These are phyloP conservation scores for Aureobasidium subglaciale DNA, from an alignment of 2,329 filamentous ascomycete genomes.

Conservation along the genomic window DNA sequence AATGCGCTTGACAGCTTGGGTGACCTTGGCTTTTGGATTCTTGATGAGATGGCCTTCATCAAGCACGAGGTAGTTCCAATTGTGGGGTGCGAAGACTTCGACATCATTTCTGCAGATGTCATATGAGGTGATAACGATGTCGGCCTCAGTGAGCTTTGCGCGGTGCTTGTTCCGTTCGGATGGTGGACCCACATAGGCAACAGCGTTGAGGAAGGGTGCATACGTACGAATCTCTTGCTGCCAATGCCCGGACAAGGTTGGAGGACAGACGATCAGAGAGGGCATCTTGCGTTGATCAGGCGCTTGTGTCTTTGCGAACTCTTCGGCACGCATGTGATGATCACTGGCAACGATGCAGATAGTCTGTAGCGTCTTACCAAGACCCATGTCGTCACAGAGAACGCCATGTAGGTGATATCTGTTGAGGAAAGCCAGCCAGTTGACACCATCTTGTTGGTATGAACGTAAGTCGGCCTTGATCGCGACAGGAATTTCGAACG, in stretches of 20 bases:
- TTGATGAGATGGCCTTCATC: constrained; percentile 98
- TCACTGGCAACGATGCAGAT: constrained; percentile 97
- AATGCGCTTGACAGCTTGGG: constrained; percentile 82
- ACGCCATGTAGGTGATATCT: constrained; percentile 97
- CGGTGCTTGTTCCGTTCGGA: constrained; percentile 68
- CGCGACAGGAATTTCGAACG: constrained; percentile 86
- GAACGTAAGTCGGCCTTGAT: constrained; percentile 96
- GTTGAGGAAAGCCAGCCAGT: constrained; percentile 97
- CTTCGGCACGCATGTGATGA: constrained; percentile 85
- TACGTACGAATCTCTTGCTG: constrained; percentile 96
- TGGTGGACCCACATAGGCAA: constrained; percentile 86
- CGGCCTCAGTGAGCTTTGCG: constrained; percentile 64
- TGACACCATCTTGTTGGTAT: constrained; percentile 97
- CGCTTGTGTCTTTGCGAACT: constrained; percentile 75
- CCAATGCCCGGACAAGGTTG: constrained; percentile 95
- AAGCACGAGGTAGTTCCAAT: constrained; percentile 95
- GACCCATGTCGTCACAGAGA: constrained; percentile 97
- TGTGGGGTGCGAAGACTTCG: constrained; percentile 74
- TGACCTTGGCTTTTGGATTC: constrained; percentile 95
- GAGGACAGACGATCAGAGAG: constrained; percentile 91
- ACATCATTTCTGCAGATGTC: constrained; percentile 95
- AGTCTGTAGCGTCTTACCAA: constrained; percentile 95
- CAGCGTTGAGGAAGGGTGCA: constrained; percentile 83
- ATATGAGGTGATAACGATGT: constrained; percentile 95
- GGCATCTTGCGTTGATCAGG: constrained; percentile 73